A percentile compares a stretch with the other conserved stretches of the same genome.
Conservation (phyloP, 768 basidiomycete genomes). For the Favolaschia claudopus region DNA sequence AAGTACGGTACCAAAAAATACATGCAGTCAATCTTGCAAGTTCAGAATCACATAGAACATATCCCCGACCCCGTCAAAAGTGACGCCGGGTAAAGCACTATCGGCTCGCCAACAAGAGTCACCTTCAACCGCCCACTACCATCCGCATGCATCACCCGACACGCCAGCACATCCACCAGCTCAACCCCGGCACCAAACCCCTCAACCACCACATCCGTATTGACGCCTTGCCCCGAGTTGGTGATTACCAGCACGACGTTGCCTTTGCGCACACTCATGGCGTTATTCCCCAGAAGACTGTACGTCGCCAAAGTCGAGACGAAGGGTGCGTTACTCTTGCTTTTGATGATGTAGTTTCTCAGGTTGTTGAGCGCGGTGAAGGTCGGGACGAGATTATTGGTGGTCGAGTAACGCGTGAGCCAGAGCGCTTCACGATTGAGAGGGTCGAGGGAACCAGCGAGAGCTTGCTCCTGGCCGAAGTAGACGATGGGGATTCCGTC, state of each 20-base stretch:
- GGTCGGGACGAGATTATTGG: conserved; percentile 47
- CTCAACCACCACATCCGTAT: not conserved
- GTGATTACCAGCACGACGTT: conserved; percentile 41
- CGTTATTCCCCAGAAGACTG: not conserved
- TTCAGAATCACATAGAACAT: conserved; percentile 11
- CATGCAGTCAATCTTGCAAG: not conserved
- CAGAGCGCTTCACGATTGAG: conserved; percentile 66
- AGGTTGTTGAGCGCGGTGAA: conserved; percentile 43
- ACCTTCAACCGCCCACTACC: conserved; percentile 44
- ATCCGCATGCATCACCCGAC: conserved; percentile 41
- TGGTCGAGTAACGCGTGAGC: conserved; percentile 52
- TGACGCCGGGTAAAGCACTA: conserved; percentile 35
- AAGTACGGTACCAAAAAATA: conserved; percentile 9
- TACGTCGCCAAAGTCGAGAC: conserved; percentile 46
- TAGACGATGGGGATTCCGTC: conserved; percentile 71
- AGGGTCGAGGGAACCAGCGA: conserved; percentile 56
- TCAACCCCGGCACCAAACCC: conserved; percentile 40
- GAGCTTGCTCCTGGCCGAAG: conserved; percentile 65
- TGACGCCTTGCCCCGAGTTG: conserved; percentile 37
- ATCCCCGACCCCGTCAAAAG: conserved; percentile 11
- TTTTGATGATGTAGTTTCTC: conserved; percentile 47
- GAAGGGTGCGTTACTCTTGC: conserved; percentile 48
- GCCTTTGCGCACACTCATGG: conserved; percentile 26
- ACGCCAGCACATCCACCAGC: conserved; percentile 54
- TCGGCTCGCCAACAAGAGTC: conserved; percentile 45